Conservation (phyloP, 768 basidiomycete species). For the Coprinopsis sp. region DNA sequence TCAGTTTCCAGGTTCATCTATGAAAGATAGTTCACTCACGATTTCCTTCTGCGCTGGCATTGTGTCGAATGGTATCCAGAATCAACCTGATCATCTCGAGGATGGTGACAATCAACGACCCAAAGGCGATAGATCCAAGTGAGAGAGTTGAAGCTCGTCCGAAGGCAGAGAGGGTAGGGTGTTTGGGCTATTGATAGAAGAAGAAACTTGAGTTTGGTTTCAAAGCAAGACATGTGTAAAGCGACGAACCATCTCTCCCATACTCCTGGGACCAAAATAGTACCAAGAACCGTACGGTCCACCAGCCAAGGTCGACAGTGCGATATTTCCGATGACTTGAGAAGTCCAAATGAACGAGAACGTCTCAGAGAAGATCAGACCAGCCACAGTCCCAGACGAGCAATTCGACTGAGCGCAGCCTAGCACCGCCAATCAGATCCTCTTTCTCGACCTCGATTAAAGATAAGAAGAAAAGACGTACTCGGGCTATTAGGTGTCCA, state of each 20-base stretch:
- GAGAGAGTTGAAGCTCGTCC: slow-evolving; percentile 73
- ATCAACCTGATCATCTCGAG: slow-evolving; percentile 65
- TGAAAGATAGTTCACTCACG: slow-evolving; percentile 39
- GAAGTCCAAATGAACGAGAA: slow-evolving; percentile 88
- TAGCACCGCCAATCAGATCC: slow-evolving; percentile 18
- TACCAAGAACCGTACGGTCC: slow-evolving; percentile 79
- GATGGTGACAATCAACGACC: slow-evolving; percentile 77
- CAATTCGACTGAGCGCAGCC: slow-evolving; percentile 49
- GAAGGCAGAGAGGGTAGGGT: slow-evolving; percentile 68
- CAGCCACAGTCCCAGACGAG: slow-evolving; percentile 71
- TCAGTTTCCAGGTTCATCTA: slow-evolving; percentile 1
- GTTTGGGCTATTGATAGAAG: slow-evolving; percentile 47
- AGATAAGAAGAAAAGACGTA: slow-evolving; percentile 26
- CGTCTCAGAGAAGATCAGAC: slow-evolving; percentile 70
- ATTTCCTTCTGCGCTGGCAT: slow-evolving; percentile 58
- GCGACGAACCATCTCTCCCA: slow-evolving; percentile 52
- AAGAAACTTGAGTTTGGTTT: slow-evolving; percentile 1
- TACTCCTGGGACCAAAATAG: slow-evolving; percentile 72
- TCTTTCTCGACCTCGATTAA: too few relatives aligned
- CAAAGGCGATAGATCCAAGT: slow-evolving; percentile 82
- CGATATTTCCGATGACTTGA: slow-evolving; percentile 75
- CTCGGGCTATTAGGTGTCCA: slow-evolving; percentile 76
- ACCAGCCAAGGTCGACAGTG: slow-evolving; percentile 75
- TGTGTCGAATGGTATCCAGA: slow-evolving; percentile 52
- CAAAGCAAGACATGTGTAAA: not conserved